Base-by-base conservation (phyloP, 306 rosid species). In the Acacia crassicarpa region DNA sequence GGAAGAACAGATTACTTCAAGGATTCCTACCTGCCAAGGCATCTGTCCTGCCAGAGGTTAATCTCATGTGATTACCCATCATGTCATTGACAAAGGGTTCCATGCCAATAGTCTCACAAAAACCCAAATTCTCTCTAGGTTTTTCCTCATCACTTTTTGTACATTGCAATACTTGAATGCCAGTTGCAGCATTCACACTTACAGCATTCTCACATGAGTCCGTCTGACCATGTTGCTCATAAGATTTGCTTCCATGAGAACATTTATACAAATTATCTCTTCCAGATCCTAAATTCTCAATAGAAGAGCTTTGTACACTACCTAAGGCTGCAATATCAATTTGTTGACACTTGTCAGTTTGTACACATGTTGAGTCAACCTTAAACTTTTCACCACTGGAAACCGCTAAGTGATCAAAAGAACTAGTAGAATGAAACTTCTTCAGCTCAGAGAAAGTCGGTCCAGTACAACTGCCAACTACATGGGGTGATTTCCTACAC, bases 11-110 rank as follows among this genome's bases (percentile, higher is more conserved):
- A 85, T 70, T 13, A 53, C 80, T 84, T 74, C 80, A 78, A 75
- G 83, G 82, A 54, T 67, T 77, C 82, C 66, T 20, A 51, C 82
- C 83, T 32, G 74, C 75, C 86, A 62, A 33, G 3, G 91, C 84
- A 53, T 87, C 81, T 76, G 85, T 89, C 76, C 80, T 82, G 74
- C 78, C 67, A 56, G 59, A 77, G 76, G 89, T 78, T 88, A 86
- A 74, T 61, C 76, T 76, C n/a, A 45, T 67, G 74, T 73, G 84
- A 82, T 84, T 85, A 71, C 69, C 73, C 44, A 67, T 70, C 63
- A 75, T 44, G 67, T 77, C 82, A 45, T 77, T 72, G 81, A 75
- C 71, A 71, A 40, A 73, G n/a, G 87, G 61, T 10, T 46, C 81
- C 40, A 81, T 78, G 76, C 72, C 83, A 67, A 77, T 44, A 80